These are phyloP conservation scores for Xylariaceae sp. DNA, from an alignment of 2,329 filamentous ascomycete genomes.

Conservation along the genomic window DNA sequence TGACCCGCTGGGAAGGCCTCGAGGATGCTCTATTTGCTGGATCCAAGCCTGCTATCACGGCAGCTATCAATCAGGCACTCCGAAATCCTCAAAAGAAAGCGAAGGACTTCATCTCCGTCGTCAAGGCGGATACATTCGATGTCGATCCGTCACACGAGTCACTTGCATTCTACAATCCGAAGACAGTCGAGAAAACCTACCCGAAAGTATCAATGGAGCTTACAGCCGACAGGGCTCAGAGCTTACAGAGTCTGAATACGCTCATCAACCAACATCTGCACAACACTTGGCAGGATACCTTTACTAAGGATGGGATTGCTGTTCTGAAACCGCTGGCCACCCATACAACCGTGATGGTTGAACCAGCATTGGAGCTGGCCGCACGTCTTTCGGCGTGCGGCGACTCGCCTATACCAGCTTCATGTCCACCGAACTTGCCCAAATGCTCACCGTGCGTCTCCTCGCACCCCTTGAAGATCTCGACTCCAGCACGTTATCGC, in stretches of 20 bases:
- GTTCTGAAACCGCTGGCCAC: conserved; percentile 76
- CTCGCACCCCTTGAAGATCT: conserved; percentile 60
- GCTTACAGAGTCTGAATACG: conserved; percentile 61
- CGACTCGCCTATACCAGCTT: conserved; percentile 64
- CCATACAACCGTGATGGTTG: conserved; percentile 69
- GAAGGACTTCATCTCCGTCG: conserved; percentile 59
- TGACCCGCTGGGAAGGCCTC: conserved; percentile 72
- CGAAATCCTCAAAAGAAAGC: conserved; percentile 48
- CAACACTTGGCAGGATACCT: conserved; percentile 75
- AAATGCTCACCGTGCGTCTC: conserved; percentile 72
- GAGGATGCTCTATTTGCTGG: conserved; percentile 71
- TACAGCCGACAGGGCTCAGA: conserved; percentile 50
- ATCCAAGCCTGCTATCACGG: conserved; percentile 57
- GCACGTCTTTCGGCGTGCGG: conserved; percentile 72
- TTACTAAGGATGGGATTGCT: conserved; percentile 65
- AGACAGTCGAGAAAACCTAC: conserved; percentile 62
- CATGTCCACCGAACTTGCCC: conserved; percentile 77
- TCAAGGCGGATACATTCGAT: conserved; percentile 56
- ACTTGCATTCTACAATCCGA: conserved; percentile 73
- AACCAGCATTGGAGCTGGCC: conserved; percentile 68
- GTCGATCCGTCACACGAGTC: conserved; percentile 61
- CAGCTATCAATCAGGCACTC: conserved; percentile 58
- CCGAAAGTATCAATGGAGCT: conserved; percentile 61
- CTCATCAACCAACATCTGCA: conserved; percentile 86
- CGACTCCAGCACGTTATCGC: conserved; percentile 61